Conservation (phyloP, 805 yeast species). For the Helenozyma baotianmanensis region DNA sequence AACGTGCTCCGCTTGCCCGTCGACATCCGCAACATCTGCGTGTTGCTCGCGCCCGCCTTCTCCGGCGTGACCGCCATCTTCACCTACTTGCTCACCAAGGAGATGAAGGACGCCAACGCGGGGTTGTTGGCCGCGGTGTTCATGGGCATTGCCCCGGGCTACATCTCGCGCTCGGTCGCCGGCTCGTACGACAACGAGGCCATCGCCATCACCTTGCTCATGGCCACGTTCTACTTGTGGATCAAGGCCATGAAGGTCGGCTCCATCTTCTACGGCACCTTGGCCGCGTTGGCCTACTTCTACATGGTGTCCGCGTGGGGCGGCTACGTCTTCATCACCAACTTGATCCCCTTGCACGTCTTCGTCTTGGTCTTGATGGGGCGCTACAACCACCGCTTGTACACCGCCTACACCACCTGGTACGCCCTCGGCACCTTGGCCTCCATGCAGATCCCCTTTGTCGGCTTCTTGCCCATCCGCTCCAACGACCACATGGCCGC, state of each 20-base stretch:
- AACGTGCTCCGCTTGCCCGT: constrained; percentile 69
- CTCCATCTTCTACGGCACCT: constrained; percentile 74
- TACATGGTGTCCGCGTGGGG: constrained; percentile 99
- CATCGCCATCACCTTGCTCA: constrained; percentile 89
- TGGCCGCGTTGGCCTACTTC: constrained; percentile 85
- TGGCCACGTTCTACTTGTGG: constrained; percentile 96
- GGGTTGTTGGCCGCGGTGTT: constrained; percentile 90
- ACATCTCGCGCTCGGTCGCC: constrained; percentile 96
- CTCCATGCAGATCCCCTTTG: constrained; percentile 99
- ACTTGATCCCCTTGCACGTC: constrained; percentile 92
- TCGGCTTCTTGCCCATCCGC: constrained; percentile 93
- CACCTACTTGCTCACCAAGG: constrained; percentile 81
- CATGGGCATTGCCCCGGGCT: constrained; percentile 98
- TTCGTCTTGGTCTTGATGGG: constrained; percentile 92
- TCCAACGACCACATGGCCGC: constrained; percentile 99
- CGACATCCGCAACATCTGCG: constrained; percentile 95
- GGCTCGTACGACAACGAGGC: constrained; percentile 99
- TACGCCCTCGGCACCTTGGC: constrained; percentile 95
- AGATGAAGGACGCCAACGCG: constrained; percentile 84
- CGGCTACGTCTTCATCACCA: constrained; percentile 98
- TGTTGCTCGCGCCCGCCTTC: constrained; percentile 93
- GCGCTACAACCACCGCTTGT: constrained; percentile 75
- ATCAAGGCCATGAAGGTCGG: constrained; percentile 90
- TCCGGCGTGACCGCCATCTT: constrained; percentile 88
- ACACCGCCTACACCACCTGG: constrained; percentile 95